phyloP scores from a whole-genome alignment of 164 flowering plant species.

The Aristolochia fimbriata region DNA sequence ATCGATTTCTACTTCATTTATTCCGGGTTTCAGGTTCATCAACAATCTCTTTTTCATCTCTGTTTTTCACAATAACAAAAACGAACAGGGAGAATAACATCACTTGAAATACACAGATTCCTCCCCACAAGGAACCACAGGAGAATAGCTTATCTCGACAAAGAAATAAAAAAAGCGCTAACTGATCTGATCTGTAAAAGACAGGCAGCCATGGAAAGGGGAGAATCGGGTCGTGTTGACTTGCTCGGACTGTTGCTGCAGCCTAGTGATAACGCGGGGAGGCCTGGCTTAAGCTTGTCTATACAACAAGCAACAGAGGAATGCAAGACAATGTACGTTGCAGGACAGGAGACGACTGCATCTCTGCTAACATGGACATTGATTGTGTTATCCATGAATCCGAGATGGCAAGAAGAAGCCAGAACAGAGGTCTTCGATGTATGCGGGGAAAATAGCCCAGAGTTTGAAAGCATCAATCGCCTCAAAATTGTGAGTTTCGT shows the following conservation, averaged over 20 bases:
- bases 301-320: conserved; percentile 24
- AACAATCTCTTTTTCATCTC: background rate
- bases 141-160: conserved; percentile 15
- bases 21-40: conserved; percentile 31
- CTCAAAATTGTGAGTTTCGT: conserved; percentile 20
- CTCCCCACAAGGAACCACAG: conserved; percentile 23
- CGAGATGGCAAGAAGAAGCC: conserved; percentile 11
- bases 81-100: too few species aligned
- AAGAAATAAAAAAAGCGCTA: conserved; percentile 9
- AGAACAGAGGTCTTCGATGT: conserved; percentile 12
- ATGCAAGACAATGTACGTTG: conserved; percentile 23
- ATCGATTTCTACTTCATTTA: conserved; percentile 5
- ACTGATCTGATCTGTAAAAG: conserved; percentile 14
- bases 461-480: conserved; percentile 7
- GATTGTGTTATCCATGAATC: conserved; percentile 11
- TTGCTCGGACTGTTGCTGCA: conserved; percentile 18
- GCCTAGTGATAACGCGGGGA: conserved; percentile 6
- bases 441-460: conserved; percentile 10
- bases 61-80: background rate
- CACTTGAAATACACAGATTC: conserved; percentile 10
- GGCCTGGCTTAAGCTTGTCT: conserved; percentile 4
- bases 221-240: conserved; percentile 11
- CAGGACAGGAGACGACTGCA: conserved; percentile 16
- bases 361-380: conserved; percentile 15
- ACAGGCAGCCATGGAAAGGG: conserved; percentile 14